A percentile compares a stretch with the other conserved stretches of the same genome.
phyloP scores from a whole-genome alignment of 2,329 filamentous ascomycete species.

The Helotiales sp. region DNA sequence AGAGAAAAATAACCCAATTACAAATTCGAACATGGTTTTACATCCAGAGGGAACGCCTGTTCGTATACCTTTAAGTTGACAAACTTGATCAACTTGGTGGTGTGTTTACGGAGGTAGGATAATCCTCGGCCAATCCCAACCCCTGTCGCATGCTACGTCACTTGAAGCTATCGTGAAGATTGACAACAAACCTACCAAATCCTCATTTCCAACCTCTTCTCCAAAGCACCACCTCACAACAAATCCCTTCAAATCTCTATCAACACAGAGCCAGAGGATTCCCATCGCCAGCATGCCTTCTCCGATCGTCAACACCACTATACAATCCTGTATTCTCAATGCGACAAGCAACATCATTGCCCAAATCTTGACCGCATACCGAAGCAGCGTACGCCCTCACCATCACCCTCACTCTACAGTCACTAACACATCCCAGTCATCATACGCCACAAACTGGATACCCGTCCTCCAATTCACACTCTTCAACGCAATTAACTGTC shows the following conservation, averaged over 20 bases:
- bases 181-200: not conserved
- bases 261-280: not conserved
- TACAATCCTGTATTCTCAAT: slow-evolving; percentile 69
- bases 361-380: slow-evolving; percentile 70
- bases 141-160: slow-evolving; percentile 5
- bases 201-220: not conserved
- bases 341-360: slow-evolving; percentile 75
- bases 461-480: slow-evolving; percentile 78
- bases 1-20: no score
- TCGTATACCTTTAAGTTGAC: no score
- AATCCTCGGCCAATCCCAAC: not conserved
- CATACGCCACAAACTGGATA: slow-evolving; percentile 66
- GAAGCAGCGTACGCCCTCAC: slow-evolving; percentile 55
- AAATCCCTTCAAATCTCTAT: not conserved
- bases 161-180: slow-evolving; percentile 5
- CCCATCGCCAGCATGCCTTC: slow-evolving; percentile 42
- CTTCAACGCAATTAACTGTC: slow-evolving; percentile 74
- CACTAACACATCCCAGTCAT: slow-evolving; percentile 49
- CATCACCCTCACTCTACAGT: slow-evolving; percentile 1
- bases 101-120: not conserved
- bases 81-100: not conserved
- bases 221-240: not conserved
- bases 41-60: no score
- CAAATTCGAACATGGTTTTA: no score
- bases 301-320: slow-evolving; percentile 62